Base-by-base conservation (phyloP, 2,329 filamentous ascomycete species). In the Fusarium cicatricum region DNA sequence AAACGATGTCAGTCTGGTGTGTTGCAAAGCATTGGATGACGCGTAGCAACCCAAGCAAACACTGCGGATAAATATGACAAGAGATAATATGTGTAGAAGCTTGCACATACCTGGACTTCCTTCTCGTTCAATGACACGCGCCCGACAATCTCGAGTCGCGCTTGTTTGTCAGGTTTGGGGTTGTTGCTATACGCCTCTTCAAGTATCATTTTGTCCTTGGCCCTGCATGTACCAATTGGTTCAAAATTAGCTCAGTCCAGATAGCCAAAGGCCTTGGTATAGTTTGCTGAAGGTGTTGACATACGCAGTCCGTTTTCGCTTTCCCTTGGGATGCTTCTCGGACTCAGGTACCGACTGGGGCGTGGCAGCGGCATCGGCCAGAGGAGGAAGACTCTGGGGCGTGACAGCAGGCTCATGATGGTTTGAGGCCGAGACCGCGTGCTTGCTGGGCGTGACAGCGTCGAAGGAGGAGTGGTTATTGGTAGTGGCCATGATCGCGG, bases 121-220 rank as follows among this genome's bases (percentile, higher is more conserved):
- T 97, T 97, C 78, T 97, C 93, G 65, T 91, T 94, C 61, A 98
- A 82, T 19, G 91, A 90, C 58, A 97, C 92, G 75, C 88, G 90
- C 76, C 86, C 85, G 56, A 96, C 91, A 62, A 98, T 92, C 54
- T 89, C 88, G 40, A 91, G 83, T 77, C 94, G 91, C 74, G 91
- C 90, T 51, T 87, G 84, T 77, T 96, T 97, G 78, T 97, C 93
- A 29, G 94, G 94, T 75, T 97, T 97, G 7, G 91, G 86, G 73
- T 97, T 96, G 59, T 82, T 84, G 67, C 85, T 83, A 72, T 96
- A 97, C 55, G 94, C 92, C 31, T 90, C 84, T 75, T 97, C 94
- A 57, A 97, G 87, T 47, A 96, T 85, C 46, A 88, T 85, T 78
- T 97, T 94, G 78, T 98, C 94, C 75, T 94, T 90, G 34, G 90